Percentiles rank a stretch among this genome's conserved stretches.
phyloP scores from a whole-genome alignment of 371 early-diverging fungal species.

The Thermomucor indicae-seudaticae region DNA sequence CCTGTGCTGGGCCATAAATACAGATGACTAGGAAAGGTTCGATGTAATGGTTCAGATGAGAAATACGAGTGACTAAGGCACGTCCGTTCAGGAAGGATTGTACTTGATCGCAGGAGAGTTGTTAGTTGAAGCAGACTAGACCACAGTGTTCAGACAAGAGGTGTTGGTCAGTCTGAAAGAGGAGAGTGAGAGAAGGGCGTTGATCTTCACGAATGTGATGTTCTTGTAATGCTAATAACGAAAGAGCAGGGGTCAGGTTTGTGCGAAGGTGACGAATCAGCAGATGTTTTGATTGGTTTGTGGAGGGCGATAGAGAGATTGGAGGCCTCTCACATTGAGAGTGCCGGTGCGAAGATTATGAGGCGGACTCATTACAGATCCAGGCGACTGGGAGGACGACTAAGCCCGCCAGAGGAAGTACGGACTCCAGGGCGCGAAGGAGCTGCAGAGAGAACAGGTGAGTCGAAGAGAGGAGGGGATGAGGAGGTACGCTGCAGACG shows the following conservation, averaged over 20 bases:
- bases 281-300: not conserved
- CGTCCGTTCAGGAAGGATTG: not conserved
- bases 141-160: not conserved
- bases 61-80: not conserved
- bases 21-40: not conserved
- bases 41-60: not conserved
- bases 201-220: no score
- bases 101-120: not conserved
- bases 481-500: no score
- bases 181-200: not conserved
- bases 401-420: not conserved
- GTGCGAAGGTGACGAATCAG: no score
- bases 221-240: constrained; percentile 2
- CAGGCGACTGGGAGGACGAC: no score
- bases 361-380: not conserved
- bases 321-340: not conserved
- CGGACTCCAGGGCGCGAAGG: no score
- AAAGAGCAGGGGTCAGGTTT: not conserved
- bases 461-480: no score
- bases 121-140: not conserved
- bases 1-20: not conserved
- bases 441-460: no score
- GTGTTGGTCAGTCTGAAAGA: not conserved
- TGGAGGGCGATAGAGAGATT: not conserved
- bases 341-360: not conserved